Evolutionary conservation across 1,139 yeast genomes (phyloP).

Genomic region (Pneumocystis sp.): DNA sequence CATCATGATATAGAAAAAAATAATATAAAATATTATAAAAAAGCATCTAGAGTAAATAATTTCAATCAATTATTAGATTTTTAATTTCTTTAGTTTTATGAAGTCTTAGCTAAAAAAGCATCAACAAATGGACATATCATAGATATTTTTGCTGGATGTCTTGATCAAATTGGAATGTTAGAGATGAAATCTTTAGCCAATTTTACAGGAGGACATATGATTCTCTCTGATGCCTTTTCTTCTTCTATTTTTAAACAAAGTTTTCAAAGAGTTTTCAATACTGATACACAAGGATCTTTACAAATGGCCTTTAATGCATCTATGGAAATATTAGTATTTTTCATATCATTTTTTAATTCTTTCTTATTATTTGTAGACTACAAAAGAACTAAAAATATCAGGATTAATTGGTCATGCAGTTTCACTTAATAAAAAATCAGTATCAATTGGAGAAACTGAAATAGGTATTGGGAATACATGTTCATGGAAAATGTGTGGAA

Average conservation of each 20-base stretch:
- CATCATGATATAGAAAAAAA: slow-evolving; percentile 91
- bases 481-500: slow-evolving; percentile 68
- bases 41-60: slow-evolving; percentile 45
- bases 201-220: slow-evolving; percentile 83
- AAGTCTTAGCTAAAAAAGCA: slow-evolving; percentile 57
- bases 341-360: background rate
- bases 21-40: slow-evolving; percentile 79
- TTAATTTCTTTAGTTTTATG: slow-evolving; percentile 38
- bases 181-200: slow-evolving; percentile 88
- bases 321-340: slow-evolving; percentile 47
- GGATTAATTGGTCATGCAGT: slow-evolving; percentile 93
- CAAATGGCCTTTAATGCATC: slow-evolving; percentile 79
- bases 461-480: slow-evolving; percentile 87
- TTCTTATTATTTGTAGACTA: slow-evolving; percentile 29
- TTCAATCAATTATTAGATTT: background rate
- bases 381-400: slow-evolving; percentile 74
- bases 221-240: slow-evolving; percentile 87
- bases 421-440: slow-evolving; percentile 45
- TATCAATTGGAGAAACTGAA: slow-evolving; percentile 80
- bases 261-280: slow-evolving; percentile 68
- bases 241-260: slow-evolving; percentile 94
- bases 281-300: slow-evolving; percentile 72
- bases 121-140: slow-evolving; percentile 71
- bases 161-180: slow-evolving; percentile 93
- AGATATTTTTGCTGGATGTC: slow-evolving; percentile 93